These are phyloP conservation scores for Steccherinum ochraceum DNA, from an alignment of 768 basidiomycete genomes.

Conservation along the genomic window DNA sequence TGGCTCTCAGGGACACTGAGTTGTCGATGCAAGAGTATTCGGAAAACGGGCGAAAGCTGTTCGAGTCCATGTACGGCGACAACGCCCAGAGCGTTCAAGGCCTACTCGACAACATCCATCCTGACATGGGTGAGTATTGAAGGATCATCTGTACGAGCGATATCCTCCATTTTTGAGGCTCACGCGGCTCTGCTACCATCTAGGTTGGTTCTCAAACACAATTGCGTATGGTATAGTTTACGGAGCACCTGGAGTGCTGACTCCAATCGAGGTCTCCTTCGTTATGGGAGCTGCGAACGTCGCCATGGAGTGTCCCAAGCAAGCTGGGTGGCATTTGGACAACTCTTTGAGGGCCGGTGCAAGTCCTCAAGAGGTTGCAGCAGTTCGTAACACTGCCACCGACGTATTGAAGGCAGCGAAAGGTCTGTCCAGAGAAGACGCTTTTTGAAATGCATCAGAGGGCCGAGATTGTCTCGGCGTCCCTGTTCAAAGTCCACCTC, in stretches of 20 bases:
- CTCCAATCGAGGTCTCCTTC: slow-evolving; percentile 52
- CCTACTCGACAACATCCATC: slow-evolving; percentile 46
- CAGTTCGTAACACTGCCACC: slow-evolving; percentile 51
- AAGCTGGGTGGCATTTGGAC: slow-evolving; percentile 60
- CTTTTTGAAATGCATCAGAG: too few relatives aligned
- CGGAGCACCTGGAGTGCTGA: slow-evolving; percentile 38
- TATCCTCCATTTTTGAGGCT: not conserved
- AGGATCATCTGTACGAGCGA: not conserved
- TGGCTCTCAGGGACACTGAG: not conserved
- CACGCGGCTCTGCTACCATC: not conserved
- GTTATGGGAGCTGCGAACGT: slow-evolving; percentile 57
- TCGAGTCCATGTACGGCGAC: slow-evolving; percentile 48
- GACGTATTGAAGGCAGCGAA: slow-evolving; percentile 38
- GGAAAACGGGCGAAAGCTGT: slow-evolving; percentile 36
- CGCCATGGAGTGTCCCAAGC: slow-evolving; percentile 53
- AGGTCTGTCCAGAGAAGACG: too few relatives aligned
- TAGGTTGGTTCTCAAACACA: slow-evolving; percentile 48
- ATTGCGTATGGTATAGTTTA: slow-evolving; percentile 57
- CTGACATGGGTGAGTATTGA: slow-evolving; percentile 54
- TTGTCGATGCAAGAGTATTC: slow-evolving; percentile 39
- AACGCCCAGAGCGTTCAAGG: slow-evolving; percentile 41
- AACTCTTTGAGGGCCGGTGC: slow-evolving; percentile 53
- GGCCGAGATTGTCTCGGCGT: too few relatives aligned
- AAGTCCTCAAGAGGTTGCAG: slow-evolving; percentile 41
- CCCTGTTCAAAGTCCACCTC: too few relatives aligned